Conservation (phyloP, 1,284 basidiomycete species). For the Heterobasidion occidentale region DNA sequence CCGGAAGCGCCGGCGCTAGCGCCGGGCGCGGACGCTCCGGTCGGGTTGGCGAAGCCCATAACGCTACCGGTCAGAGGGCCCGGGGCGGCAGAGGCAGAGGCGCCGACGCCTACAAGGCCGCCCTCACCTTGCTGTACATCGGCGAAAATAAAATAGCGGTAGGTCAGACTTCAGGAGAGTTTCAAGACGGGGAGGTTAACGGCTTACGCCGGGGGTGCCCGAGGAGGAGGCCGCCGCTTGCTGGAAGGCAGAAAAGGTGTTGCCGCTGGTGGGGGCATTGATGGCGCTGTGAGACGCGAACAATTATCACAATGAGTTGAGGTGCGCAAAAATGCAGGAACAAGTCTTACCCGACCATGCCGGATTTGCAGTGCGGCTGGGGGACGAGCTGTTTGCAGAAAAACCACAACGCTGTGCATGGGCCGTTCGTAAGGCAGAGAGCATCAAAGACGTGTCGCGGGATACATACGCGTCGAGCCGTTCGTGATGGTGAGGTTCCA, state of each 20-base stretch:
- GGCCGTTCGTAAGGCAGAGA: background rate
- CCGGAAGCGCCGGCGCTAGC: slow-evolving; percentile 5
- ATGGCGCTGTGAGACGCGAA: slow-evolving; percentile 30
- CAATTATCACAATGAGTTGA: background rate
- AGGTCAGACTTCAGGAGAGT: background rate
- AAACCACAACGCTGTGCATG: slow-evolving; percentile 45
- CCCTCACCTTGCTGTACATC: slow-evolving; percentile 28
- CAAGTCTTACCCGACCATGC: slow-evolving; percentile 29
- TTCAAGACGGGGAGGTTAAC: background rate
- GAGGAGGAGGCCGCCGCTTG: slow-evolving; percentile 23
- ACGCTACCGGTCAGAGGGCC: slow-evolving; percentile 20
- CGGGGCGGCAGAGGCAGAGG: slow-evolving; percentile 34
- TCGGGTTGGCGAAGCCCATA: slow-evolving; percentile 10
- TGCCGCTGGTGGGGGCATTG: slow-evolving; percentile 40
- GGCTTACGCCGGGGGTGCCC: slow-evolving; percentile 23
- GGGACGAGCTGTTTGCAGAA: slow-evolving; percentile 48
- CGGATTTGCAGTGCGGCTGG: slow-evolving; percentile 32
- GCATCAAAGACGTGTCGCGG: background rate
- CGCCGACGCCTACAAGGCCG: slow-evolving; percentile 33
- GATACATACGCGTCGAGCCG: slow-evolving; percentile 27
- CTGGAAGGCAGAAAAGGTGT: slow-evolving; percentile 37
- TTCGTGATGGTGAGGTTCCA: slow-evolving; percentile 43
- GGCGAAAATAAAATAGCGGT: background rate
- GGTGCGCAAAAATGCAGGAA: background rate
- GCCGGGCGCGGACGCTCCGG: background rate